These are phyloP conservation scores for Termitomyces sp. DNA, from an alignment of 768 basidiomycete genomes.

Conservation along the genomic window DNA sequence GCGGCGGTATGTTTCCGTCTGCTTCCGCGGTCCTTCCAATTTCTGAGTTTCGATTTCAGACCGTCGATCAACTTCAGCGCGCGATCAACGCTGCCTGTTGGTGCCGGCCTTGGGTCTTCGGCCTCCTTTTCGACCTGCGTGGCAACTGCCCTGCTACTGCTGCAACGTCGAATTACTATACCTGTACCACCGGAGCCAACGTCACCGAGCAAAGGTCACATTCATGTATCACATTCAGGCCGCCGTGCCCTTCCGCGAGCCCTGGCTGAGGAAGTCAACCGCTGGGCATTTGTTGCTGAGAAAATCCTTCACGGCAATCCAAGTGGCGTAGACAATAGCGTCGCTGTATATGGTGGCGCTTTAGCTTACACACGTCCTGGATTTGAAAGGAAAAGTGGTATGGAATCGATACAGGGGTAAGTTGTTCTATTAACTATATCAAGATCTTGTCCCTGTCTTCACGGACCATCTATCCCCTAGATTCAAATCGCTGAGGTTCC, in stretches of 20 bases:
- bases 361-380: constrained; percentile 82
- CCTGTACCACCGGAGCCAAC: constrained; percentile 47
- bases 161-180: constrained; percentile 60
- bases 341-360: constrained; percentile 89
- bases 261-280: constrained; percentile 78
- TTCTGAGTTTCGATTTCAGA: constrained; percentile 31
- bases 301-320: constrained; percentile 97
- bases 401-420: constrained; percentile 84
- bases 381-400: constrained; percentile 71
- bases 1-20: constrained; percentile 43
- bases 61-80: constrained; percentile 75
- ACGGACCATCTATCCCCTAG: constrained; percentile 32
- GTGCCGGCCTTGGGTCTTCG: constrained; percentile 95
- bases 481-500: constrained; percentile 86
- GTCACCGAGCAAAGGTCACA: constrained; percentile 39
- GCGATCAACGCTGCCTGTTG: constrained; percentile 87
- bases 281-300: constrained; percentile 92
- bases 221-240: constrained; percentile 61
- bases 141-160: constrained; percentile 73
- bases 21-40: constrained; percentile 11
- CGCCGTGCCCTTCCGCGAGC: constrained; percentile 57
- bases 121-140: constrained; percentile 92
- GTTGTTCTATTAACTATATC: constrained; percentile 19
- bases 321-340: constrained; percentile 95
- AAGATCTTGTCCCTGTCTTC: constrained; percentile 9